Evolutionary conservation across 2,329 filamentous ascomycete species (phyloP).

Genomic region (Aspergillus uvarum): DNA sequence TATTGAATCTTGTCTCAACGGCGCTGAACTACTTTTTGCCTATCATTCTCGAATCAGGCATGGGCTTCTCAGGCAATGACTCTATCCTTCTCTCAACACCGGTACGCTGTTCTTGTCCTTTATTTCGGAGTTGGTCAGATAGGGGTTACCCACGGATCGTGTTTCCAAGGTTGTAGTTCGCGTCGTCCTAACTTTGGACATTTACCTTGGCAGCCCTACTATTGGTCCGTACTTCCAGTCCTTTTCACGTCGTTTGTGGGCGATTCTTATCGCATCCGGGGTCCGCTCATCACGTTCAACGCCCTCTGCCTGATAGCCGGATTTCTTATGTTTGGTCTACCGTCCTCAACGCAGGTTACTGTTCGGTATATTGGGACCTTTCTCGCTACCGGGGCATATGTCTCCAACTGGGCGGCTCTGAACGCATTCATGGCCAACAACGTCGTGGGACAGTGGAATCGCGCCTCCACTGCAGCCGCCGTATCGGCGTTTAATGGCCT

Average conservation of each 20-base stretch:
- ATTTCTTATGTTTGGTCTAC: constrained; percentile 66
- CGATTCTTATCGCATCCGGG: constrained; percentile 61
- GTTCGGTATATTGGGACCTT: constrained; percentile 65
- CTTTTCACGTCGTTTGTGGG: constrained; percentile 62
- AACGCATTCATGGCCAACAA: constrained; percentile 65
- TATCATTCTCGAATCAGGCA: constrained; percentile 55
- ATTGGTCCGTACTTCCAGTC: constrained; percentile 65
- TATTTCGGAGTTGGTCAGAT: not conserved
- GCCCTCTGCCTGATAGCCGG: constrained; percentile 60
- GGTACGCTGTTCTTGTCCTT: constrained; percentile 22
- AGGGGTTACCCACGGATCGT: too few species aligned
- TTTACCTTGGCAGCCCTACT: constrained; percentile 54
- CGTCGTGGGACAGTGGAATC: constrained; percentile 64
- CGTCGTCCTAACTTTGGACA: not conserved
- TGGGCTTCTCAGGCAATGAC: constrained; percentile 54
- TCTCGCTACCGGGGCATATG: constrained; percentile 66
- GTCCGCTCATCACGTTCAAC: constrained; percentile 66
- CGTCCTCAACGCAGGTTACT: constrained; percentile 52
- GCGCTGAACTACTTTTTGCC: constrained; percentile 66
- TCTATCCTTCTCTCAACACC: constrained; percentile 65
- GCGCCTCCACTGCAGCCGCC: constrained; percentile 60
- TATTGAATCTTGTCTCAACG: constrained; percentile 66
- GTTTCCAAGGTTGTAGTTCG: not conserved
- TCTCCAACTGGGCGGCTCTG: constrained; percentile 68
- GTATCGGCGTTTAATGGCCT: constrained; percentile 63